Percentiles rank a stretch among this genome's conserved stretches.
Conservation (phyloP, 495 filamentous ascomycete genomes). For the Penicillium herquei region DNA sequence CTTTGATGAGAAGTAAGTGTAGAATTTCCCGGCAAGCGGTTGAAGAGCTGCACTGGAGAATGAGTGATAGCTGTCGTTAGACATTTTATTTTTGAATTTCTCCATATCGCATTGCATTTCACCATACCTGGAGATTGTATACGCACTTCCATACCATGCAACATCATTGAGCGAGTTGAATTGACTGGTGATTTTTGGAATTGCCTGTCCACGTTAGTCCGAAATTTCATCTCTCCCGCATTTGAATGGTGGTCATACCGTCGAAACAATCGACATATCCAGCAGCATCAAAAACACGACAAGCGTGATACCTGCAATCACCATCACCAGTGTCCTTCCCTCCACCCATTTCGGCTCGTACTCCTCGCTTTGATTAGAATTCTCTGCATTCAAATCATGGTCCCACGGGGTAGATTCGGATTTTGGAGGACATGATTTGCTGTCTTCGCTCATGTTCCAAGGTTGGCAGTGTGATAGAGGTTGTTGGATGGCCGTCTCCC, state of each 20-base stretch:
- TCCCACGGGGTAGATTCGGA: no score
- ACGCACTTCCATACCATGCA: conserved; percentile 2
- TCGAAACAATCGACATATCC: conserved; percentile 1
- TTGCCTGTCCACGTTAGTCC: not conserved
- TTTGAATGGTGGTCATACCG: not conserved
- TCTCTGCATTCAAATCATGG: not conserved
- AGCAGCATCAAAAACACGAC: not conserved
- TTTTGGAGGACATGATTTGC: not conserved
- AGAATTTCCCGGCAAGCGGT: not conserved
- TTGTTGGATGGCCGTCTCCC: not conserved
- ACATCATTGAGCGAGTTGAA: not conserved
- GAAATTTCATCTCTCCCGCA: not conserved
- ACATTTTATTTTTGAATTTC: not conserved
- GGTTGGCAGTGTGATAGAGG: not conserved
- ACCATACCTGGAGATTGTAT: not conserved
- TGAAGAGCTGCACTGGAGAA: not conserved
- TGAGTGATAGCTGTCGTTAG: not conserved
- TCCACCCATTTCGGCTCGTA: not conserved
- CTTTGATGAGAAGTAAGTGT: conserved; percentile 3
- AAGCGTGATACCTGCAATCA: not conserved
- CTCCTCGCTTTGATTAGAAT: not conserved
- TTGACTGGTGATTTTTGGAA: conserved; percentile 1
- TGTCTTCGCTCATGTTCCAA: not conserved
- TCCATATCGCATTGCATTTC: not conserved
- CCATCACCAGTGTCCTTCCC: not conserved